These are phyloP conservation scores for Zygosaccharomyces rouxii DNA, from an alignment of 805 yeast genomes.

Conservation along the genomic window DNA sequence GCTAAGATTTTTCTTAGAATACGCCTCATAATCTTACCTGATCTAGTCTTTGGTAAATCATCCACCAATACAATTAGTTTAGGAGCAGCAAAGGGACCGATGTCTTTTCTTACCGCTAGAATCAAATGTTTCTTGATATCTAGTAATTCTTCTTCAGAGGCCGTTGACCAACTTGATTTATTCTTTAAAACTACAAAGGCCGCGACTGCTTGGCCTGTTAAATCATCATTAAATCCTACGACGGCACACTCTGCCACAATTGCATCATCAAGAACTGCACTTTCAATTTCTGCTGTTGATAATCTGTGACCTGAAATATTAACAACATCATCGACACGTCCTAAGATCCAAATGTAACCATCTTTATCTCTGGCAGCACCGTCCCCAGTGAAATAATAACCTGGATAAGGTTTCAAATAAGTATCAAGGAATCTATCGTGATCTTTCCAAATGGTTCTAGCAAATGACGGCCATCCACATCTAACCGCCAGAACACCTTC, in stretches of 20 bases:
- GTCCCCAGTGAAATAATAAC: constrained; percentile 82
- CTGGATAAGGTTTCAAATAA: constrained; percentile 77
- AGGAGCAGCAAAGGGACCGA: constrained; percentile 86
- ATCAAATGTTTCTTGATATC: constrained; percentile 60
- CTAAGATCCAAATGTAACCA: constrained; percentile 81
- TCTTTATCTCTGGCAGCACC: constrained; percentile 85
- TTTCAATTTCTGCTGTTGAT: constrained; percentile 87
- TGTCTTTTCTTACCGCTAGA: constrained; percentile 68
- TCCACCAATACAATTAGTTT: constrained; percentile 65
- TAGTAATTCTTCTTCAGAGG: constrained; percentile 42
- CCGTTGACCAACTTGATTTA: constrained; percentile 33
- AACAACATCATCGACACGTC: constrained; percentile 85
- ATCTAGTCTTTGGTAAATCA: constrained; percentile 81
- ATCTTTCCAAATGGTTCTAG: constrained; percentile 76
- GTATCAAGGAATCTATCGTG: constrained; percentile 73
- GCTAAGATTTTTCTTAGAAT: constrained; percentile 72
- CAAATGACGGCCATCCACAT: constrained; percentile 80
- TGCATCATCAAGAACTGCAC: constrained; percentile 69
- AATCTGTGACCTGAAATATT: constrained; percentile 83
- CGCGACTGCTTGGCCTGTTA: constrained; percentile 83
- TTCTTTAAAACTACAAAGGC: constrained; percentile 75
- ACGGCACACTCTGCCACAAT: constrained; percentile 77
- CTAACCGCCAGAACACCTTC: constrained; percentile 78
- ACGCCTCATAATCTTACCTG: constrained; percentile 86
- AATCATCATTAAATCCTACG: constrained; percentile 75